Conservation (phyloP, 257 asterid genomes). For the Nemophila menziesii region DNA sequence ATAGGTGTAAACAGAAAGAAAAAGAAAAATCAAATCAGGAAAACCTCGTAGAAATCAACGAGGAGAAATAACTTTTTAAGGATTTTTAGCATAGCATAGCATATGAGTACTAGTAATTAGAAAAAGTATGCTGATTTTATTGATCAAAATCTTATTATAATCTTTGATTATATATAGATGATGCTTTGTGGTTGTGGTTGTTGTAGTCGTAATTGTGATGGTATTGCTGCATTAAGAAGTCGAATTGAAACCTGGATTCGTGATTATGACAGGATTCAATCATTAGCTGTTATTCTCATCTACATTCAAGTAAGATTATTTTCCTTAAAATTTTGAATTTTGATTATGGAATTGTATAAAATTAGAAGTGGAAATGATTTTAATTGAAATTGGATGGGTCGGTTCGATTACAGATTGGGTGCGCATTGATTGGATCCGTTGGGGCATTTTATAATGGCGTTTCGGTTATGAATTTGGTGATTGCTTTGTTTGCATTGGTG, state of each 20-base stretch:
- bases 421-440: slow-evolving; percentile 82
- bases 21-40: too few relatives aligned
- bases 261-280: slow-evolving; percentile 76
- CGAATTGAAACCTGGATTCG: slow-evolving; percentile 64
- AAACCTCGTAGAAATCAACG: too few relatives aligned
- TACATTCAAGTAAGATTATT: slow-evolving; percentile 31
- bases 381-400: neutral
- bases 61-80: too few relatives aligned
- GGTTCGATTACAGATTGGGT: slow-evolving; percentile 51
- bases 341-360: neutral
- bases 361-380: neutral
- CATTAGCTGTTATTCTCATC: slow-evolving; percentile 65
- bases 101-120: too few relatives aligned
- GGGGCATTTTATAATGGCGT: slow-evolving; percentile 80
- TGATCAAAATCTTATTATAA: too few relatives aligned
- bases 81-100: too few relatives aligned
- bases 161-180: too few relatives aligned
- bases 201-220: slow-evolving; percentile 15
- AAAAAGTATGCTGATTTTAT: too few relatives aligned
- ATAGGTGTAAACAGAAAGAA: too few relatives aligned
- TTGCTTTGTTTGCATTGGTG: slow-evolving; percentile 73
- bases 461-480: slow-evolving; percentile 51
- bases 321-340: neutral
- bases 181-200: slow-evolving; percentile 57
- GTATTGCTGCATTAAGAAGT: slow-evolving; percentile 35